phyloP scores from a whole-genome alignment of 2,329 filamentous ascomycete genomes.

The Aspergillus aculeatus region DNA sequence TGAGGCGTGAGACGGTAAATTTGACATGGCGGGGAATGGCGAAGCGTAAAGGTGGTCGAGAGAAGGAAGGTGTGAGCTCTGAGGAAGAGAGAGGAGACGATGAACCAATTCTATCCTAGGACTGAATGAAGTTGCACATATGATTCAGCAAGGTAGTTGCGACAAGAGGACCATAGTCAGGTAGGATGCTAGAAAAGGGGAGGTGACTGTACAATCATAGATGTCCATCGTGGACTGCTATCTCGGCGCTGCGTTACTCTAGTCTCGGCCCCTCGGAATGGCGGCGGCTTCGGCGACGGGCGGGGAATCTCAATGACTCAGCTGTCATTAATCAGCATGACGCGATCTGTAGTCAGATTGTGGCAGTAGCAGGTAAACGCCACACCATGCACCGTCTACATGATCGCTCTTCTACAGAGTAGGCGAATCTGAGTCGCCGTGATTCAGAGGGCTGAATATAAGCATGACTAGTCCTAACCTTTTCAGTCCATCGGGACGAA shows the following conservation, averaged over 20 bases:
- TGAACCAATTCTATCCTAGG: neutral
- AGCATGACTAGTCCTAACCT: neutral
- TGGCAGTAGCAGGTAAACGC: no score
- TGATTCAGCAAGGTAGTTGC: neutral
- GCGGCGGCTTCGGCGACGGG: constrained; percentile 14
- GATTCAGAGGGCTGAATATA: no score
- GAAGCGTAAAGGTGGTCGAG: constrained; percentile 13
- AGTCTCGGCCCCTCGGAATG: constrained; percentile 17
- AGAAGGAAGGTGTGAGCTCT: neutral
- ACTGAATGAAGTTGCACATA: neutral
- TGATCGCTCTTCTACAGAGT: no score
- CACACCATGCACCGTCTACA: no score
- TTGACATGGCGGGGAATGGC: constrained; percentile 46
- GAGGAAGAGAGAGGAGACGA: neutral
- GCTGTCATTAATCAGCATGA: constrained; percentile 14
- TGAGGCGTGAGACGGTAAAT: constrained; percentile 56
- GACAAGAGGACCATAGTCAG: neutral
- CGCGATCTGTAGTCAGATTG: neutral
- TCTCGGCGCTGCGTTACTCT: constrained; percentile 12
- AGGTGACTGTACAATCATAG: constrained; percentile 1
- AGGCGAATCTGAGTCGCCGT: no score
- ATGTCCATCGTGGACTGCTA: constrained; percentile 1
- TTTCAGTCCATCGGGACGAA: neutral
- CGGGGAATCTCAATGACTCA: constrained; percentile 18
- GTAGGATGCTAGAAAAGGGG: neutral